These are phyloP conservation scores for Aspergillus indologenus DNA, from an alignment of 495 filamentous ascomycete species.

Conservation along the genomic window DNA sequence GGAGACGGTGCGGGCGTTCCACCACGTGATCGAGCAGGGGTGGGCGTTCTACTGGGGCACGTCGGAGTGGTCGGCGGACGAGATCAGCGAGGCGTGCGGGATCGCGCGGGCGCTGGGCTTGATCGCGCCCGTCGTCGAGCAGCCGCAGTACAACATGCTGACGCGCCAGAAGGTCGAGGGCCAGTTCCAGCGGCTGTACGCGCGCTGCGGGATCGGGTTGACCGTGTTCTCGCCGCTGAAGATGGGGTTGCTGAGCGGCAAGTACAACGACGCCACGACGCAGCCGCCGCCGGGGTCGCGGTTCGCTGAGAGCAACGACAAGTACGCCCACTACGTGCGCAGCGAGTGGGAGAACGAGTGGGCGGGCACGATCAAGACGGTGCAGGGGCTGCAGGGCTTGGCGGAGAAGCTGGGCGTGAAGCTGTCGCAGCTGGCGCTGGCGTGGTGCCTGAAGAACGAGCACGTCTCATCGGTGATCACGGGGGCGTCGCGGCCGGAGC, in stretches of 20 bases:
- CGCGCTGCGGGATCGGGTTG: conserved; percentile 63
- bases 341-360: conserved; percentile 27
- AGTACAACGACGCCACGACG: conserved; percentile 64
- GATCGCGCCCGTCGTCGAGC: conserved; percentile 80
- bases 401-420: conserved; percentile 65
- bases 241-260: conserved; percentile 72
- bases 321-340: conserved; percentile 30
- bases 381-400: conserved; percentile 44
- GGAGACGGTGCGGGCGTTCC: conserved; percentile 82
- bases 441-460: conserved; percentile 76
- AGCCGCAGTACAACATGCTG: conserved; percentile 82
- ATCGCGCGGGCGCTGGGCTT: conserved; percentile 70
- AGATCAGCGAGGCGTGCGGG: conserved; percentile 74
- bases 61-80: conserved; percentile 77
- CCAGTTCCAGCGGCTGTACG: conserved; percentile 67
- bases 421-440: conserved; percentile 65
- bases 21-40: conserved; percentile 70
- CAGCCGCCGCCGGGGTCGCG: conserved; percentile 35
- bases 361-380: conserved; percentile 24
- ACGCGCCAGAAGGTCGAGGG: conserved; percentile 68
- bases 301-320: conserved; percentile 40
- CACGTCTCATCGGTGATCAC: conserved; percentile 74
- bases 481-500: conserved; percentile 67
- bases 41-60: conserved; percentile 92
- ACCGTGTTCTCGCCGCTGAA: conserved; percentile 73